Percentiles rank a stretch among this genome's conserved stretches.
Evolutionary conservation across 345 rosid genomes (phyloP).

Genomic region (Cardamine resedifolia): DNA sequence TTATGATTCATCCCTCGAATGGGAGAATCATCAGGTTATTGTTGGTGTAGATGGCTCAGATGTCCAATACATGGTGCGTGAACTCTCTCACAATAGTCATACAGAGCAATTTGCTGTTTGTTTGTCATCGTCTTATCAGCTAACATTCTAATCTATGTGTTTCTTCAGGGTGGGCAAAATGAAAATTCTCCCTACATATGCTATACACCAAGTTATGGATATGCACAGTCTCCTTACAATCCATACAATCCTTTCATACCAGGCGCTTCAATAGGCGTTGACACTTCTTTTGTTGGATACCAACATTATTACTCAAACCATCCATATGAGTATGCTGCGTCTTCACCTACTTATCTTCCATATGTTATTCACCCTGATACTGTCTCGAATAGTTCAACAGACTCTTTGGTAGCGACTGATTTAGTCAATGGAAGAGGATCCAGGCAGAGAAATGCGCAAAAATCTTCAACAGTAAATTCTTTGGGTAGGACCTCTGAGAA

Average conservation of each 20-base stretch:
- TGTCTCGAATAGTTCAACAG: conserved; percentile 41
- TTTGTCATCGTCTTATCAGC: background rate
- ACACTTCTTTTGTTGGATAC: conserved; percentile 56
- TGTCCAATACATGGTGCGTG: conserved; percentile 62
- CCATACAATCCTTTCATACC: conserved; percentile 91
- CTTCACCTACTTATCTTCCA: conserved; percentile 64
- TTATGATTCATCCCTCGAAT: conserved; percentile 78
- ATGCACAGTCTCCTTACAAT: conserved; percentile 82
- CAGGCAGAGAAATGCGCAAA: conserved; percentile 46
- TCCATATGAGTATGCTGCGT: conserved; percentile 56
- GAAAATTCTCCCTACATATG: conserved; percentile 79
- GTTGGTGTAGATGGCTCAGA: conserved; percentile 82
- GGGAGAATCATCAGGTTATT: conserved; percentile 76
- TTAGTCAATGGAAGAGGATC: conserved; percentile 46
- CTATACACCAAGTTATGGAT: conserved; percentile 80
- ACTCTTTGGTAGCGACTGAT: conserved; percentile 49
- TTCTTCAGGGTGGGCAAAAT: conserved; percentile 70
- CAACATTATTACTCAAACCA: conserved; percentile 65
- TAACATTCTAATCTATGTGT: conserved; percentile 5
- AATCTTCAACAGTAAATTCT: conserved; percentile 44
- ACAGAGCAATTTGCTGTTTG: background rate
- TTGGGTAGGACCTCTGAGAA: conserved; percentile 46
- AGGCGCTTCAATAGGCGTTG: conserved; percentile 70
- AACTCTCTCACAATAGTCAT: background rate
- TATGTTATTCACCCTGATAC: conserved; percentile 56